These are phyloP conservation scores for Thelonectria rubi DNA, from an alignment of 2,329 filamentous ascomycete genomes.

Conservation along the genomic window DNA sequence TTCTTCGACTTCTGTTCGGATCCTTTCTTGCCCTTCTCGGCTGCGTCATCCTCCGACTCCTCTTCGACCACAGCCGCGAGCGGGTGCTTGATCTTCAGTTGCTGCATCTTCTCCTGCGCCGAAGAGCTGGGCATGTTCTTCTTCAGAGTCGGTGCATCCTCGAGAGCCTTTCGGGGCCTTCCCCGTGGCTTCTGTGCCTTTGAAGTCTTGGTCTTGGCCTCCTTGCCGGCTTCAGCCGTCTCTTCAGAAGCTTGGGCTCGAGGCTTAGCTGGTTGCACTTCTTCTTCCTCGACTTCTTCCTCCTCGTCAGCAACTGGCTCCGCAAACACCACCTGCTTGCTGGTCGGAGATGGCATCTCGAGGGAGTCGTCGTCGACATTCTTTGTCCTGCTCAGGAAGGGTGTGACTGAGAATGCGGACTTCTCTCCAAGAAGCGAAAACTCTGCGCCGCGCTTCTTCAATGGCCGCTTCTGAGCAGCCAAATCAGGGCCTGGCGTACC, in stretches of 20 bases:
- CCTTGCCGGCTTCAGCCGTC: slow-evolving; percentile 11
- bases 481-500: slow-evolving; percentile 57
- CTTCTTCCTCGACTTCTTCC: slow-evolving; percentile 39
- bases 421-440: slow-evolving; percentile 76
- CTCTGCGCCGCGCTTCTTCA: slow-evolving; percentile 67
- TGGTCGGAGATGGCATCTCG: slow-evolving; percentile 39
- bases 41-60: slow-evolving; percentile 44
- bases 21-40: slow-evolving; percentile 44
- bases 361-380: slow-evolving; percentile 55
- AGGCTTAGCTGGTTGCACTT: slow-evolving; percentile 26
- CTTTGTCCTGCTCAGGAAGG: slow-evolving; percentile 83
- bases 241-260: slow-evolving; percentile 21
- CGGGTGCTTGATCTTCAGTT: slow-evolving; percentile 31
- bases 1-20: slow-evolving; percentile 27
- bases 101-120: slow-evolving; percentile 47
- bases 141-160: slow-evolving; percentile 56
- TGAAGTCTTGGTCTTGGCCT: slow-evolving; percentile 26
- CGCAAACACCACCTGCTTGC: slow-evolving; percentile 20
- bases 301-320: slow-evolving; percentile 48
- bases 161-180: slow-evolving; percentile 55
- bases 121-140: slow-evolving; percentile 54
- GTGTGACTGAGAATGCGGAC: slow-evolving; percentile 92
- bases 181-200: slow-evolving; percentile 53
- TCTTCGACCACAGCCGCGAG: slow-evolving; percentile 55
- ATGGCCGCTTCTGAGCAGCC: slow-evolving; percentile 51